These are phyloP conservation scores for Hyphopichia khmerensis DNA, from an alignment of 1,139 yeast species.

Conservation along the genomic window DNA sequence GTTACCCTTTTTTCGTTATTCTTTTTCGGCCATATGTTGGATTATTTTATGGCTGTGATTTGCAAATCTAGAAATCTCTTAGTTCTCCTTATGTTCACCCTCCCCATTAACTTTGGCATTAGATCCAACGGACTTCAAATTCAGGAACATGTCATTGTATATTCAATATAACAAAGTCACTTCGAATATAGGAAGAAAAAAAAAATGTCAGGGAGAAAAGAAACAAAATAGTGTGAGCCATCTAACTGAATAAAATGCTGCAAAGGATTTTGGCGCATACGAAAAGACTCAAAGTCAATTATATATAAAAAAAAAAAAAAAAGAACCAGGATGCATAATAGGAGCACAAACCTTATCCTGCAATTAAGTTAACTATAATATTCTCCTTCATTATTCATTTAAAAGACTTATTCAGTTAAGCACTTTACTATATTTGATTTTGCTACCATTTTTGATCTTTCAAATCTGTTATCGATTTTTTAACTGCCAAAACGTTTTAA, in stretches of 20 bases:
- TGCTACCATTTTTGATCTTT: background rate
- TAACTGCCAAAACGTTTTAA: background rate
- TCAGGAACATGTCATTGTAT: no score
- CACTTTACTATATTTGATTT: background rate
- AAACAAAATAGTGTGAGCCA: background rate
- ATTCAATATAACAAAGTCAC: no score
- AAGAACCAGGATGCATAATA: background rate
- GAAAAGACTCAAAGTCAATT: background rate
- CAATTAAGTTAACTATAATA: background rate
- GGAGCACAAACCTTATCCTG: no score
- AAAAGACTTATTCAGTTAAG: background rate
- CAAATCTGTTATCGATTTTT: background rate
- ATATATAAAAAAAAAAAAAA: background rate
- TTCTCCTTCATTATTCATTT: background rate
- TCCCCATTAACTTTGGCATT: no score
- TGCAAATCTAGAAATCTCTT: no score
- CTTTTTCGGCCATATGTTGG: no score
- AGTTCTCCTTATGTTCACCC: no score
- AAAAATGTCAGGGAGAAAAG: background rate
- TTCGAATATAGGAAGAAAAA: background rate
- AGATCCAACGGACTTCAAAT: no score
- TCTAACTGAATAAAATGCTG: slow-evolving; percentile 1
- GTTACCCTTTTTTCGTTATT: no score
- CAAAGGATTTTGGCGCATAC: background rate
- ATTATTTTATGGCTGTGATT: no score